Percentiles rank a stretch among this genome's conserved stretches.
Evolutionary conservation across 2,329 filamentous ascomycete genomes (phyloP).

Genomic region (Calonectria honghensis): DNA sequence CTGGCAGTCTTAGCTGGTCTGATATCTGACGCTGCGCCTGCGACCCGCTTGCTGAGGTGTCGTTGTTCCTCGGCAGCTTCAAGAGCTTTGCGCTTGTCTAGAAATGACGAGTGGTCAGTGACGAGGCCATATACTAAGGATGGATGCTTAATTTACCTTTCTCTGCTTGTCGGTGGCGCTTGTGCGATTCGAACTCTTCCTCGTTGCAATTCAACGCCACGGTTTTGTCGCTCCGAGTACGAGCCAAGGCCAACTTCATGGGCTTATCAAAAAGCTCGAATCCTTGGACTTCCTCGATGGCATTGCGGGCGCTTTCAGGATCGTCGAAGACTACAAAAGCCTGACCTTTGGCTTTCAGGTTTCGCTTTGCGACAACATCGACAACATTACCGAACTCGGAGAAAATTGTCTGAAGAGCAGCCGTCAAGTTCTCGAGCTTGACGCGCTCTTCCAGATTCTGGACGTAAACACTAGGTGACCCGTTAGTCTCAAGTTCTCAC

Average conservation of each 20-base stretch:
- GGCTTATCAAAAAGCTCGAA: constrained; percentile 96
- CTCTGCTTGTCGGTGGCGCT: constrained; percentile 87
- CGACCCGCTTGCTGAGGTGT: constrained; percentile 81
- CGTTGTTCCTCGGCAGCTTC: constrained; percentile 87
- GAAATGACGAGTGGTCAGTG: constrained; percentile 8
- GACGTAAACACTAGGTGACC: constrained; percentile 74
- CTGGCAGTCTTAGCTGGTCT: constrained; percentile 81
- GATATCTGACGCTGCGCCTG: constrained; percentile 67
- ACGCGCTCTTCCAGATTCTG: constrained; percentile 95
- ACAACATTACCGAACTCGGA: constrained; percentile 90
- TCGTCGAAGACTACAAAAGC: constrained; percentile 95
- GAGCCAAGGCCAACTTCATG: constrained; percentile 89
- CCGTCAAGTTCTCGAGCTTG: constrained; percentile 85
- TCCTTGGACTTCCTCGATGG: constrained; percentile 91
- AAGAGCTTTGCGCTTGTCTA: constrained; percentile 85
- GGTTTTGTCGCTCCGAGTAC: constrained; percentile 89
- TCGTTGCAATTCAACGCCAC: constrained; percentile 83
- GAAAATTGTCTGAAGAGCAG: constrained; percentile 86
- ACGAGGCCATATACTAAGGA: neutral
- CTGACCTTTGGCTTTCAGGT: constrained; percentile 94
- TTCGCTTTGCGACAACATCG: constrained; percentile 91
- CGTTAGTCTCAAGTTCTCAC: constrained; percentile 62
- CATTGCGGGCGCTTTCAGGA: constrained; percentile 84
- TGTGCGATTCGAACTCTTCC: constrained; percentile 92
- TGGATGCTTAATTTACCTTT: constrained; percentile 78